Conservation (phyloP, 371 early-diverging fungal species). For the Circinella umbellata region DNA sequence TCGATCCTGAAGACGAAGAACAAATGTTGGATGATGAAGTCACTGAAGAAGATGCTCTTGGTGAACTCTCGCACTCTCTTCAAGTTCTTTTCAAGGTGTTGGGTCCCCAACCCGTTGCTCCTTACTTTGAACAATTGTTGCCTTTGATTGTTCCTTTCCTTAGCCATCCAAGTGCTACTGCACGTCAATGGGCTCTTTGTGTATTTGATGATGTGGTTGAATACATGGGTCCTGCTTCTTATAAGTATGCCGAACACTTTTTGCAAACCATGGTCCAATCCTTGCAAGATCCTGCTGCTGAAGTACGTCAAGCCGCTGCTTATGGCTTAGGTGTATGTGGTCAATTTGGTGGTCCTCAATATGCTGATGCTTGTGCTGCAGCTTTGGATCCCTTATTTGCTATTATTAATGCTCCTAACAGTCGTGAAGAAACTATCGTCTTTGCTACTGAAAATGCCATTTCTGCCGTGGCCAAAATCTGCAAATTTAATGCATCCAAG, state of each 20-base stretch:
- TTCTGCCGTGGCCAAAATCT: constrained; percentile 88
- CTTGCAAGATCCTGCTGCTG: constrained; percentile 64
- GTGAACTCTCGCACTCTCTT: constrained; percentile 77
- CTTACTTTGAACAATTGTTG: constrained; percentile 79
- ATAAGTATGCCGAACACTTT: constrained; percentile 75
- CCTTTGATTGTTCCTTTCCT: constrained; percentile 70
- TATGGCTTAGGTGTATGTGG: constrained; percentile 93
- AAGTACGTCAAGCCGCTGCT: constrained; percentile 91
- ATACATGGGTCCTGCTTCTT: constrained; percentile 82
- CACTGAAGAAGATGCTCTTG: constrained; percentile 80
- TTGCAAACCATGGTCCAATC: constrained; percentile 67
- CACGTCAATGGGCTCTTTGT: constrained; percentile 91
- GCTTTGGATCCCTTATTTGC: constrained; percentile 70
- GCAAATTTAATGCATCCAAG: constrained; percentile 63
- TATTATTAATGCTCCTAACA: constrained; percentile 66
- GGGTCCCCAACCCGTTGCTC: constrained; percentile 68
- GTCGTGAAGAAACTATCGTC: constrained; percentile 72
- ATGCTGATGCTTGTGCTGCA: constrained; percentile 68
- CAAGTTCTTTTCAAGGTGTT: constrained; percentile 78
- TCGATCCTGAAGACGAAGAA: constrained; percentile 92
- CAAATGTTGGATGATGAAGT: constrained; percentile 80
- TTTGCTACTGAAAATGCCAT: constrained; percentile 91
- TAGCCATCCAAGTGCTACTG: constrained; percentile 65
- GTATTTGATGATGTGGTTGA: constrained; percentile 92
- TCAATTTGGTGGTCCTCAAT: constrained; percentile 80